Base-by-base conservation (phyloP, 257 asterid genomes). In the Ehretia macrophylla region DNA sequence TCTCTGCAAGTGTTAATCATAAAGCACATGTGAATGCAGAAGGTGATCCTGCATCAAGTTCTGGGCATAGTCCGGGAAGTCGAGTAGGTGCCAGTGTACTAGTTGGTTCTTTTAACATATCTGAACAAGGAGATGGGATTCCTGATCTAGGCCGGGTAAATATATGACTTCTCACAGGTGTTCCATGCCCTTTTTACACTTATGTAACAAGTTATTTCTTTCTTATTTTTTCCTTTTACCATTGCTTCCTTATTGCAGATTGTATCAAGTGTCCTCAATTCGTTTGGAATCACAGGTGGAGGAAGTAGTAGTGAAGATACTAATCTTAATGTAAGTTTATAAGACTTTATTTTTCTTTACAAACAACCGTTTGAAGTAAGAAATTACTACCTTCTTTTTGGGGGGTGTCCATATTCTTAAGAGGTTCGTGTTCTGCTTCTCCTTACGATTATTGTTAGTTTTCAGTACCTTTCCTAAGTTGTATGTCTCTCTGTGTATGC, bases 41-140 rank as follows among this genome's bases (percentile, higher is more conserved):
- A 71, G 66, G 76, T 54, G 95, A 86, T 69, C 78, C 92, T 47
- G 46, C 77, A 53, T 72, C 85, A 52, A 67, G 80, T 71, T 51
- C 77, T 64, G 87, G 75, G 57, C 76, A 63, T 59, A 68, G 54
- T 68, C 73, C 74, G 39, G 81, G 84, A 40, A 65, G 67, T 63
- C 74, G 79, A 66, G 73, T 21, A 49, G 71, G 87, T 63, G 84
- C 95, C 53, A 81, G 85, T 49, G 68, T 82, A 77, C 71, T 91
- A 57, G 88, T 91, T 69, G 95, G 95, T 49, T 82, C 95, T 76
- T 91, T 88, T 72, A 84, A 86, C 72, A 55, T 88, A 67, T 79
- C 94, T 45, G 98, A 91, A 63, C 96, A 82, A 47, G 97, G 86
- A 71, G 95, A 92, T 66, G 73, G 79, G 66, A 79, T 88, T 59